Conservation (phyloP, 164 flowering plant species). For the Akebia trifoliata region DNA sequence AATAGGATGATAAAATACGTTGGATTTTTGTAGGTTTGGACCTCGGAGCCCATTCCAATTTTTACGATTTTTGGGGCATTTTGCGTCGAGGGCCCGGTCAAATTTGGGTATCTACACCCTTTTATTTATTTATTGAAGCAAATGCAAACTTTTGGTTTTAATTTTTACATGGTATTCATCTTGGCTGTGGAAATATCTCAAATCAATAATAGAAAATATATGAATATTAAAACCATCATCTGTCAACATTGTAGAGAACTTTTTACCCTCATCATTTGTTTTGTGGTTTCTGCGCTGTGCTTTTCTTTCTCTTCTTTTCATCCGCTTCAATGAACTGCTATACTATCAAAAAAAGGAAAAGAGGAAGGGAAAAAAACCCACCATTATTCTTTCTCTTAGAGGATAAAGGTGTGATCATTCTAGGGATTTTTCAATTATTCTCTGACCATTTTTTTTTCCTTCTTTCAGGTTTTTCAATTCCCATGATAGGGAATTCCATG, state of each 20-base stretch:
- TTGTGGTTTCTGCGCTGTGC: neutral
- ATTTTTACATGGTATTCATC: no score
- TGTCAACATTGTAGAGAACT: neutral
- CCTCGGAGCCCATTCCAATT: no score
- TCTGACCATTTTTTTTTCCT: slow-evolving; percentile 7
- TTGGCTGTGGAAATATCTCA: no score
- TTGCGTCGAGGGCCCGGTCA: no score
- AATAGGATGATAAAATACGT: no score
- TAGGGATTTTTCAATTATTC: neutral
- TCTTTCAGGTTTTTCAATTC: slow-evolving; percentile 68
- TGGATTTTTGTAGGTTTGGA: no score
- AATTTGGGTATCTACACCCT: no score
- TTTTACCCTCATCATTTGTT: neutral
- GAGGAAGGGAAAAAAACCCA: neutral
- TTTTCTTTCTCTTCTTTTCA: neutral
- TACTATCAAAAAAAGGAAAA: neutral
- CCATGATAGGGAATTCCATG: slow-evolving; percentile 91
- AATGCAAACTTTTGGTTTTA: no score
- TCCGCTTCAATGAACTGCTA: neutral
- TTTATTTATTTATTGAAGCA: no score
- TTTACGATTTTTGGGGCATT: no score
- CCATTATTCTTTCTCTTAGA: neutral
- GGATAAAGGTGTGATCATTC: neutral
- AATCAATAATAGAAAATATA: no score
- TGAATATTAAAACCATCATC: no score